Conservation (phyloP, 352 stramenopile species). For the Globisporangium apiculatum region DNA sequence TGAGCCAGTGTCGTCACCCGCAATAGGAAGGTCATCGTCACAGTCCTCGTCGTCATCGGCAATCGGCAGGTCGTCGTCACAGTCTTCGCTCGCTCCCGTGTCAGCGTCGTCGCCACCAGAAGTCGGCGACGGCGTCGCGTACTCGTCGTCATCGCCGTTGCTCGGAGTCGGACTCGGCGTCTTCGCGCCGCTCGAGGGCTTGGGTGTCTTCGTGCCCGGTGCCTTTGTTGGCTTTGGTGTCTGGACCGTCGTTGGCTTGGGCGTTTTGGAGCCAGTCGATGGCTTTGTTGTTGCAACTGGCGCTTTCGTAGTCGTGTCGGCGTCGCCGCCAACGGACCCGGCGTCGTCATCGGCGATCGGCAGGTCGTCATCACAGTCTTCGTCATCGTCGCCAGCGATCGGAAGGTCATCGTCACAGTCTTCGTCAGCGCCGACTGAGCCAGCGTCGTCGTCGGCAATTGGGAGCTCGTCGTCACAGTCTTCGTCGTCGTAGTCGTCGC, state of each 20-base stretch:
- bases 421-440: background rate
- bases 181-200: background rate
- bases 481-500: conserved; percentile 4
- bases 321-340: background rate
- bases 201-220: background rate
- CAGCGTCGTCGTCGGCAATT: background rate
- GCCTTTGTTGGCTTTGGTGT: conserved; percentile 6
- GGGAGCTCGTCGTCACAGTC: background rate
- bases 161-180: background rate
- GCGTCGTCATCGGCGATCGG: conserved; percentile 13
- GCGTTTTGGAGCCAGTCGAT: background rate
- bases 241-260: background rate
- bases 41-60: conserved; percentile 4
- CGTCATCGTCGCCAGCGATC: conserved; percentile 5
- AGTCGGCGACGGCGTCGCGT: conserved; percentile 9
- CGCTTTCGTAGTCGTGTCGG: background rate
- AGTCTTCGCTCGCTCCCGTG: conserved; percentile 7
- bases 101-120: conserved; percentile 6
- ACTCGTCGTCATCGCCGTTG: conserved; percentile 8
- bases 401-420: conserved; percentile 7
- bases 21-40: conserved; percentile 3
- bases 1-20: conserved; percentile 2
- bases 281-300: background rate
- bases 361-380: conserved; percentile 10
- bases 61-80: conserved; percentile 17